Conservation (phyloP, 768 basidiomycete species). For the Phylloporus arenicola region DNA sequence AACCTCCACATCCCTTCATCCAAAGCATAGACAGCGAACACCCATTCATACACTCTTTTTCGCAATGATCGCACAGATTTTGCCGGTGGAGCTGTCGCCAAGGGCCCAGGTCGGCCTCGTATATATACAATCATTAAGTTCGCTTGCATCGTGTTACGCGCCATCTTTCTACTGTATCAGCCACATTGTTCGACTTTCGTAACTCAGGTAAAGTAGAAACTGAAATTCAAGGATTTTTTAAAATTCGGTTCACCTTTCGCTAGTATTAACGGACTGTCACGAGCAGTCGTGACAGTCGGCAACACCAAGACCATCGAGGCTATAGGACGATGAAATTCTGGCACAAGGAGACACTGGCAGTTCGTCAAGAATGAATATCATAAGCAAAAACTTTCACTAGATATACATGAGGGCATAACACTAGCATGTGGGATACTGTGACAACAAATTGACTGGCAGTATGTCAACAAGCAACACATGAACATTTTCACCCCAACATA, state of each 20-base stretch:
- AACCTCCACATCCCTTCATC: conserved; percentile 85
- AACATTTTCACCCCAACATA: neutral
- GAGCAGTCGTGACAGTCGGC: too few relatives aligned
- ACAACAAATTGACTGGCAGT: neutral
- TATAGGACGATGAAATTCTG: neutral
- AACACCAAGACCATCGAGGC: too few relatives aligned
- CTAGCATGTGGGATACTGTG: neutral
- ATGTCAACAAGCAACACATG: neutral
- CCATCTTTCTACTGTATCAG: conserved; percentile 32
- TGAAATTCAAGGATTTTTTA: conserved; percentile 2
- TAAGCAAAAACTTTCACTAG: neutral
- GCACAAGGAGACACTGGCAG: neutral
- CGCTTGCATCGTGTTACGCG: conserved; percentile 25
- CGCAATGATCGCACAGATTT: conserved; percentile 3
- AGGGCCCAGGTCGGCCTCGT: conserved; percentile 24
- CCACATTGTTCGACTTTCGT: conserved; percentile 18
- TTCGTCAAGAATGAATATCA: neutral
- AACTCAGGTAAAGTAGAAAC: conserved; percentile 26
- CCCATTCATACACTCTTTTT: conserved; percentile 7
- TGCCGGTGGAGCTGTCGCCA: conserved; percentile 4
- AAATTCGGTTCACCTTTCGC: neutral
- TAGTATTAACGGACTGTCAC: too few relatives aligned
- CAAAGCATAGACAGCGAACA: conserved; percentile 49
- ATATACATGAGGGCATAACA: conserved; percentile 1
- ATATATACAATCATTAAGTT: conserved; percentile 36